Percentiles rank a stretch among this genome's conserved stretches.
These are phyloP conservation scores for Populus deltoides DNA, from an alignment of 345 rosid species.

Conservation along the genomic window DNA sequence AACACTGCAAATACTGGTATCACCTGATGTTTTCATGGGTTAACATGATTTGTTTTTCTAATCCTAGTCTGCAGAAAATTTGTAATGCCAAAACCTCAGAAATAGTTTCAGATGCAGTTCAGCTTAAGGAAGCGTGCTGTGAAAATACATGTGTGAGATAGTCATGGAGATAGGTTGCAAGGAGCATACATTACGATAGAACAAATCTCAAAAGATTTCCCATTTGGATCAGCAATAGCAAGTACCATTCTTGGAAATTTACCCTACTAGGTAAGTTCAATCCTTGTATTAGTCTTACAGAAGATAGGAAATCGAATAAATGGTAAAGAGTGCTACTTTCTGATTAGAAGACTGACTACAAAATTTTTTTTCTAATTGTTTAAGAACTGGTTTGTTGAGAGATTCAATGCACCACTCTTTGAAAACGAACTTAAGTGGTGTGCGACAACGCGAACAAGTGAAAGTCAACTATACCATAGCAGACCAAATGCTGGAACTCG, in stretches of 20 bases:
- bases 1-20: slow-evolving; percentile 39
- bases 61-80: background rate
- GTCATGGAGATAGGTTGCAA: slow-evolving; percentile 48
- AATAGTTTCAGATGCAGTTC: too few species aligned
- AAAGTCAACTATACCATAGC: slow-evolving; percentile 55
- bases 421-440: slow-evolving; percentile 94
- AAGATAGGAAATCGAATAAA: background rate
- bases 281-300: background rate
- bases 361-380: background rate
- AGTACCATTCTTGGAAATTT: slow-evolving; percentile 62
- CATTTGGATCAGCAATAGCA: slow-evolving; percentile 78
- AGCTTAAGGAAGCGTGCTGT: slow-evolving; percentile 58
- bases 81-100: background rate
- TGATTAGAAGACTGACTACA: background rate
- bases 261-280: slow-evolving; percentile 62
- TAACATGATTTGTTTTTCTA: background rate
- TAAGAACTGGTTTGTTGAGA: slow-evolving; percentile 72
- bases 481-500: slow-evolving; percentile 61
- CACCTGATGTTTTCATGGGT: background rate
- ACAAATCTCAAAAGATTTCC: slow-evolving; percentile 76
- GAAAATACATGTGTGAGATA: slow-evolving; percentile 60
- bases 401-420: slow-evolving; percentile 84
- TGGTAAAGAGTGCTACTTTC: background rate
- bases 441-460: slow-evolving; percentile 66
- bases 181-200: slow-evolving; percentile 47